Evolutionary conservation across 2,329 filamentous ascomycete species (phyloP).

Genomic region (Periconia sp.): DNA sequence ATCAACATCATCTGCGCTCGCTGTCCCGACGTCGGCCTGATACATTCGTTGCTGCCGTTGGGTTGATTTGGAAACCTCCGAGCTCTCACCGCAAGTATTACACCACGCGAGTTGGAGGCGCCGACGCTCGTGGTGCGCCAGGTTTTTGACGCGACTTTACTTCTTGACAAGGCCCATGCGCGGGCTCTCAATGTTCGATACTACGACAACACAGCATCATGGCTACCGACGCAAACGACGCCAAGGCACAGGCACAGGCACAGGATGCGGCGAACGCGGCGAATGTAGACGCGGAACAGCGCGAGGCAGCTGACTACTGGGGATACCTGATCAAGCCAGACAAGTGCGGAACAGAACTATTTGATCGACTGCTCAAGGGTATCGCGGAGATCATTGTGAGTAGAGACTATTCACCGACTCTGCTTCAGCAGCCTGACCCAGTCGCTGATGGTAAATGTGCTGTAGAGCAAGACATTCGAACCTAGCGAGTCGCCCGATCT

Average conservation of each 20-base stretch:
- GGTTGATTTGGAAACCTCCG: too few relatives aligned
- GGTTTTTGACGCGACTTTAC: too few relatives aligned
- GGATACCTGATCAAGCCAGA: slow-evolving; percentile 58
- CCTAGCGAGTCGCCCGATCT: slow-evolving; percentile 54
- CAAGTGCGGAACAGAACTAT: slow-evolving; percentile 56
- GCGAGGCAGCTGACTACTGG: slow-evolving; percentile 58
- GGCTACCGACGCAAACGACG: slow-evolving; percentile 34
- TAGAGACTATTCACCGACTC: too few relatives aligned
- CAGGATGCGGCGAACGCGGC: too few relatives aligned
- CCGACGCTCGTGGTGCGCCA: too few relatives aligned
- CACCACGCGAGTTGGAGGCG: slow-evolving; percentile 1
- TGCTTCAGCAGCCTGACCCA: neutral
- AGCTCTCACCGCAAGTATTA: slow-evolving; percentile 24
- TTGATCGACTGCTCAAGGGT: slow-evolving; percentile 54
- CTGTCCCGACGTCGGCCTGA: too few relatives aligned
- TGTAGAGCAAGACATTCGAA: slow-evolving; percentile 50
- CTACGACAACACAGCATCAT: slow-evolving; percentile 26
- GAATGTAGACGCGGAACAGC: slow-evolving; percentile 35
- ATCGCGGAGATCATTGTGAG: slow-evolving; percentile 55
- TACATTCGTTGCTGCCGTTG: too few relatives aligned
- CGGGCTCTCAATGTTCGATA: slow-evolving; percentile 21
- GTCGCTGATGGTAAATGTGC: slow-evolving; percentile 19
- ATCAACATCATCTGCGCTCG: too few relatives aligned
- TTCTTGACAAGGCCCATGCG: too few relatives aligned
- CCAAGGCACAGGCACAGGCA: slow-evolving; percentile 24